Conservation (phyloP, 2,329 filamentous ascomycete species). For the Achaetomium macrosporum region DNA sequence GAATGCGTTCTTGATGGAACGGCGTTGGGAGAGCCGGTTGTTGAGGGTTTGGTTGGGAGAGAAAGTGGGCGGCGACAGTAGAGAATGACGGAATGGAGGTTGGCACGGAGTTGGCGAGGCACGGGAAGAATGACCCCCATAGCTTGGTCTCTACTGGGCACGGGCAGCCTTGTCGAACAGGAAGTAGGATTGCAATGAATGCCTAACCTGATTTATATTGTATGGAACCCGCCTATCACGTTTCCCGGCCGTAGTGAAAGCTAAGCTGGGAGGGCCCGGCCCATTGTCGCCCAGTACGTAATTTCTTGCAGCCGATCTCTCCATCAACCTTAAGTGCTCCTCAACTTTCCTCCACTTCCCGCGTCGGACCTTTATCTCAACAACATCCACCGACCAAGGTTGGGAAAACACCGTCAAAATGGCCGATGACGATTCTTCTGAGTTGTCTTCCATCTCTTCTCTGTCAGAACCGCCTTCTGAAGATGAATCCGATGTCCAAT, state of each 20-base stretch:
- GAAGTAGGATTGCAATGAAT: conserved; percentile 12
- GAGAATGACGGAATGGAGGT: conserved; percentile 5
- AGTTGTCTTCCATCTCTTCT: conserved; percentile 51
- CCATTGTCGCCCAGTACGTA: conserved; percentile 25
- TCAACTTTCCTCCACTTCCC: conserved; percentile 30
- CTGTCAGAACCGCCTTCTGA: conserved; percentile 44
- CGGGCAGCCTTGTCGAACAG: conserved; percentile 9
- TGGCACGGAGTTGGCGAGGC: not conserved
- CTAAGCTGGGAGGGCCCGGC: conserved; percentile 17
- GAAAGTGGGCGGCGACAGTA: conserved; percentile 5
- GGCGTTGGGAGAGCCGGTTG: not conserved
- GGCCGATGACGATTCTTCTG: conserved; percentile 58
- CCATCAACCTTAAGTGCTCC: conserved; percentile 13
- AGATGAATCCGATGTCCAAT: conserved; percentile 45
- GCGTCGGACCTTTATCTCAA: conserved; percentile 6
- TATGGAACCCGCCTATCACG: conserved; percentile 23
- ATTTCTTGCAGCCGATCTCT: conserved; percentile 26
- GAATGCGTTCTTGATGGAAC: not conserved
- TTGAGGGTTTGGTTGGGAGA: not conserved
- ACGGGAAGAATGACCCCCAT: not conserved
- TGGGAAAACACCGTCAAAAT: conserved; percentile 33
- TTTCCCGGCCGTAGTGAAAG: conserved; percentile 10
- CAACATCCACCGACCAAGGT: conserved; percentile 18
- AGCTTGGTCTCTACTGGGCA: not conserved
- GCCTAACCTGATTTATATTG: conserved; percentile 7